phyloP scores from a whole-genome alignment of 2,329 filamentous ascomycete species.

The Calonectria naviculata region DNA sequence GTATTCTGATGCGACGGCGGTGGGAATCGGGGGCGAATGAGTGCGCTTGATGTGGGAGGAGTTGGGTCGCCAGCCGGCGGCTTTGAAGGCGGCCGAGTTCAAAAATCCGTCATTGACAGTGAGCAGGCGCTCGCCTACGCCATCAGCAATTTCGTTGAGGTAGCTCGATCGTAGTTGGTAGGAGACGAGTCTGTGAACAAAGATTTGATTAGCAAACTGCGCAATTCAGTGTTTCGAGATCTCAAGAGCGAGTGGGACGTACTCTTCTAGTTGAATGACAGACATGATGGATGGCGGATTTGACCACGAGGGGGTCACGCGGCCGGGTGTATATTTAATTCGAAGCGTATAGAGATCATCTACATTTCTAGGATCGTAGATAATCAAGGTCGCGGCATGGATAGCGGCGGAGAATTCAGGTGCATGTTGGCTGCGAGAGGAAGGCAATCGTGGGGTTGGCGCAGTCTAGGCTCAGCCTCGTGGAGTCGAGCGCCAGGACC shows the following conservation, averaged over 20 bases:
- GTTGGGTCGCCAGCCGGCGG: constrained; percentile 82
- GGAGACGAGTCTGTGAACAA: constrained; percentile 73
- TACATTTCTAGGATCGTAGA: constrained; percentile 31
- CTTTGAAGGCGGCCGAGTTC: constrained; percentile 84
- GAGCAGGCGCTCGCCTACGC: constrained; percentile 86
- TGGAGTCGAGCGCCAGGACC: constrained; percentile 12
- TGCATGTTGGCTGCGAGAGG: constrained; percentile 16
- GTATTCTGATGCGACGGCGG: constrained; percentile 84
- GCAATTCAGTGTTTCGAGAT: background rate
- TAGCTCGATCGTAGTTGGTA: constrained; percentile 87
- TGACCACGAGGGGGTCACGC: constrained; percentile 12
- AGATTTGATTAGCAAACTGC: constrained; percentile 31
- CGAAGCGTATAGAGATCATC: background rate
- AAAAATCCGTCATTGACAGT: constrained; percentile 83
- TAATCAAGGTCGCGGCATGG: background rate
- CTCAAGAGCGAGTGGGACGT: constrained; percentile 20
- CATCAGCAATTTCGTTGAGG: constrained; percentile 82
- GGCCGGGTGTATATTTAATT: background rate
- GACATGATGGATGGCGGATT: constrained; percentile 43
- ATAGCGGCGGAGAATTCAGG: constrained; percentile 10
- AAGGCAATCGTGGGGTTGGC: constrained; percentile 27
- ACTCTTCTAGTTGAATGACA: constrained; percentile 53
- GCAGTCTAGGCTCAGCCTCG: constrained; percentile 32
- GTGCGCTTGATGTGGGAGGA: constrained; percentile 82
- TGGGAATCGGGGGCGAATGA: constrained; percentile 88